Evolutionary conservation across 345 rosid species (phyloP).

Genomic region (Mallotus nudiflorus): DNA sequence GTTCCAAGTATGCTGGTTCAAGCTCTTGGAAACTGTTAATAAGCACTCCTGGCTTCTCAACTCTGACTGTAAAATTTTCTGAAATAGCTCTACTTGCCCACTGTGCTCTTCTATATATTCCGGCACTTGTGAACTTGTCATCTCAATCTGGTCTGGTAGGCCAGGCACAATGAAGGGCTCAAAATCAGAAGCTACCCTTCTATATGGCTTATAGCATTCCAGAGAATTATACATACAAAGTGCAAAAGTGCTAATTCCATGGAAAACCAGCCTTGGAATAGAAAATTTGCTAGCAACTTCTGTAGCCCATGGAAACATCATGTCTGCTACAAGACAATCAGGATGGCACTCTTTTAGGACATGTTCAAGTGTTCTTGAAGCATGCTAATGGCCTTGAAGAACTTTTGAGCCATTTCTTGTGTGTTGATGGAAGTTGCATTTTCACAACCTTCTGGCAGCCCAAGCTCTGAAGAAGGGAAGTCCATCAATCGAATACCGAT

Average conservation of each 20-base stretch:
- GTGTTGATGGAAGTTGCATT: neutral
- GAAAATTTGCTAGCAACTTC: slow-evolving; percentile 14
- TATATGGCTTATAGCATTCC: neutral
- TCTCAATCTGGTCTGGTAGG: slow-evolving; percentile 6
- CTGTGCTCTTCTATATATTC: neutral
- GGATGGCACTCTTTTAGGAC: slow-evolving; percentile 15
- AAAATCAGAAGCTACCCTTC: neutral
- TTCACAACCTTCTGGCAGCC: slow-evolving; percentile 9
- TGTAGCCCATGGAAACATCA: slow-evolving; percentile 23
- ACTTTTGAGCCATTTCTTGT: neutral
- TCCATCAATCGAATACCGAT: neutral
- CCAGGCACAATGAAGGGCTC: slow-evolving; percentile 11
- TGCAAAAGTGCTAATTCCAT: neutral
- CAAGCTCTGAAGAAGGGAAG: slow-evolving; percentile 7
- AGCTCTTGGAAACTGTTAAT: slow-evolving; percentile 25
- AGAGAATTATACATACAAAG: neutral
- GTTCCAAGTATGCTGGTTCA: slow-evolving; percentile 25
- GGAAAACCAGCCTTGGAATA: slow-evolving; percentile 16
- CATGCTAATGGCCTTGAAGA: neutral
- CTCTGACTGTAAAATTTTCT: slow-evolving; percentile 5
- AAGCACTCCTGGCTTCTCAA: slow-evolving; percentile 15
- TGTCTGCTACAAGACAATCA: slow-evolving; percentile 19
- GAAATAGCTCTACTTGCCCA: neutral
- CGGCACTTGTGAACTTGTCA: slow-evolving; percentile 12
- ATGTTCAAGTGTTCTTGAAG: slow-evolving; percentile 22